Base-by-base conservation (phyloP, 352 stramenopile genomes). In the Globisporangium echinulatum region DNA sequence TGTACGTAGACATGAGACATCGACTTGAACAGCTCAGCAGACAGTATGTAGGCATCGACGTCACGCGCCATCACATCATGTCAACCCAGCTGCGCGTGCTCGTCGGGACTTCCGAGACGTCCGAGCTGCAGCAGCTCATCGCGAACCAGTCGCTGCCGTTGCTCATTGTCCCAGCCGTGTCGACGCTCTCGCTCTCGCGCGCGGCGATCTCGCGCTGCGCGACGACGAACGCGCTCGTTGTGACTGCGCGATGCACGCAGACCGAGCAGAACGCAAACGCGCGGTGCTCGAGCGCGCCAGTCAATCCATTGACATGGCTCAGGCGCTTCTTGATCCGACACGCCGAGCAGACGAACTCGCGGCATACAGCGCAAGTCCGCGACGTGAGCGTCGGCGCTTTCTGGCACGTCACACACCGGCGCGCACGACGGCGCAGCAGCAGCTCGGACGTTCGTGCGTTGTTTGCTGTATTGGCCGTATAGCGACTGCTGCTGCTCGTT, bases 321-420 rank as follows among this genome's bases (percentile, higher is more conserved):
- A 75, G 54, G 17, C 37, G 53, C 50, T 72, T 75, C 55, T 67
- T 72, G 42, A 72, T 46, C 10, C 55, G 55, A 15, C 64, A 75
- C 7, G 64, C 56, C 44, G 64, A 53, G 62, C 64, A 72, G 13
- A 75, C 58, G 0, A 42, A 44, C 44, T 67, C 40, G 40, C 66
- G 64, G 61, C 69, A 79, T 14, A 77, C 68, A 68, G 44, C 38
- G 17, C 11, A 19, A 19, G 19, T 50, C 19, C 33, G 56, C 5
- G 37, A 49, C 9, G 56, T 25, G 4, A 52, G 40, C 14, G 56
- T 10, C 25, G 55, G 36, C 17, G 48, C 51, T 25, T 47, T 58
- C 44, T 25, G 33, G 56, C 39, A 72, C 14, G 39, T 50, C 19
- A n/a, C 56, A 40, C 57, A 53, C 40, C 11, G 40, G 7, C 7